These are phyloP conservation scores for Termitomyces sp. DNA, from an alignment of 768 basidiomycete species.

Conservation along the genomic window DNA sequence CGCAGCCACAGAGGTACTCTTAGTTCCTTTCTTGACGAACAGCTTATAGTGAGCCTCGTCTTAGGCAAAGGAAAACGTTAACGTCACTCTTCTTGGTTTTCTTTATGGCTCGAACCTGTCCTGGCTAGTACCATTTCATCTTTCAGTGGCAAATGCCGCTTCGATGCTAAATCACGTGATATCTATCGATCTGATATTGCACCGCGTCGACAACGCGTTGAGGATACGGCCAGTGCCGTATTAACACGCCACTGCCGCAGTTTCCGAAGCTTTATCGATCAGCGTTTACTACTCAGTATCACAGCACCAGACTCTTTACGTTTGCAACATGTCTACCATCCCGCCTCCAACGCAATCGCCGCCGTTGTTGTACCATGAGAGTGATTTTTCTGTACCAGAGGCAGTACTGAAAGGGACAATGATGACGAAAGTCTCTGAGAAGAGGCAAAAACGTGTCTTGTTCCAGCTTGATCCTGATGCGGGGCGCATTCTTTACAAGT, in stretches of 20 bases:
- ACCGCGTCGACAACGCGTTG: neutral
- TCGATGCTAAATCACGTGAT: neutral
- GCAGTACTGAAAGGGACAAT: conserved; percentile 38
- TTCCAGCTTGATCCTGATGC: conserved; percentile 74
- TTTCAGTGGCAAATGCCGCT: no score
- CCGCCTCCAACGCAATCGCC: neutral
- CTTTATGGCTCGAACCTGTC: no score
- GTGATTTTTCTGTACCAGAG: conserved; percentile 6
- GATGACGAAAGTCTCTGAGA: conserved; percentile 80
- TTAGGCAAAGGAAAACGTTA: neutral
- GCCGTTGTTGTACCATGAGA: neutral
- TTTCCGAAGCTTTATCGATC: neutral
- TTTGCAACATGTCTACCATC: neutral
- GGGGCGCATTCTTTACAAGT: conserved; percentile 70
- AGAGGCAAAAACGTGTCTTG: conserved; percentile 60
- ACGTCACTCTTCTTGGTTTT: neutral
- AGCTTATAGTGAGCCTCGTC: neutral
- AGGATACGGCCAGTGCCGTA: neutral
- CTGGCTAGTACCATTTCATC: no score
- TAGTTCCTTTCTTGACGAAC: neutral
- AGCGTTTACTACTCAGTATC: no score
- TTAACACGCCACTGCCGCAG: neutral
- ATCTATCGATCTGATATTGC: neutral
- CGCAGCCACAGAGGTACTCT: neutral
- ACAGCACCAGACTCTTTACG: neutral